Evolutionary conservation across 257 asterid species (phyloP).

Genomic region (Rehmannia glutinosa): DNA sequence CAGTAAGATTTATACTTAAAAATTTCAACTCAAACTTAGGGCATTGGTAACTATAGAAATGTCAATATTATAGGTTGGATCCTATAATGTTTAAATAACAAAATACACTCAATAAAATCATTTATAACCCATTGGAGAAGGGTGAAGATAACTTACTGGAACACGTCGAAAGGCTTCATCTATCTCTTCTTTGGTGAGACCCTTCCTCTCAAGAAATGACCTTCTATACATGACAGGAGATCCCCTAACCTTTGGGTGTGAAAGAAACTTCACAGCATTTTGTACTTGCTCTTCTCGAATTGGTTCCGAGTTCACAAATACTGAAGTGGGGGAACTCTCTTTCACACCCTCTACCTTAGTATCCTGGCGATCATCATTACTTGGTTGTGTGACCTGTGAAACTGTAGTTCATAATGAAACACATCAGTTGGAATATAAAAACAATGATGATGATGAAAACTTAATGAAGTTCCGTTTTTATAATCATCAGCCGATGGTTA

Average conservation of each 20-base stretch:
- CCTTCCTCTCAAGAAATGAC: conserved; percentile 98
- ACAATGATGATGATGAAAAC: too few relatives aligned
- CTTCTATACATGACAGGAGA: conserved; percentile 92
- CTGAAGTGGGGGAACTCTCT: conserved; percentile 69
- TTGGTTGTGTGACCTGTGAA: conserved; percentile 37
- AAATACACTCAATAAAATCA: not conserved
- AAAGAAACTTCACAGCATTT: conserved; percentile 95
- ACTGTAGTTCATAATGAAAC: conserved; percentile 33
- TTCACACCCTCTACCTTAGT: conserved; percentile 43
- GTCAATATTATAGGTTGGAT: too few relatives aligned
- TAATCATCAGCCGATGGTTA: too few relatives aligned
- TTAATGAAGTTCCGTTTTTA: too few relatives aligned
- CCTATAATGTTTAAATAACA: not conserved
- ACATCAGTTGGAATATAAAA: too few relatives aligned
- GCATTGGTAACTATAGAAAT: too few relatives aligned
- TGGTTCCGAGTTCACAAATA: conserved; percentile 90
- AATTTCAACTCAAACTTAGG: not conserved
- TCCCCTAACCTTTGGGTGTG: conserved; percentile 95
- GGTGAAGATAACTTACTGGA: conserved; percentile 56
- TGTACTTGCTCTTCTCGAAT: conserved; percentile 93
- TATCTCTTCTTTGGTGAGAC: conserved; percentile 97
- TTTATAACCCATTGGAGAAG: conserved; percentile 1
- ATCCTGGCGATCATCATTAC: conserved; percentile 28
- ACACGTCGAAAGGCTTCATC: conserved; percentile 97
- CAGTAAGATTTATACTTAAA: not conserved